Evolutionary conservation across 2,329 filamentous ascomycete species (phyloP), one percentile per base, ranked within the genome.

Genomic region (Stemphylium vesicarium): DNA sequence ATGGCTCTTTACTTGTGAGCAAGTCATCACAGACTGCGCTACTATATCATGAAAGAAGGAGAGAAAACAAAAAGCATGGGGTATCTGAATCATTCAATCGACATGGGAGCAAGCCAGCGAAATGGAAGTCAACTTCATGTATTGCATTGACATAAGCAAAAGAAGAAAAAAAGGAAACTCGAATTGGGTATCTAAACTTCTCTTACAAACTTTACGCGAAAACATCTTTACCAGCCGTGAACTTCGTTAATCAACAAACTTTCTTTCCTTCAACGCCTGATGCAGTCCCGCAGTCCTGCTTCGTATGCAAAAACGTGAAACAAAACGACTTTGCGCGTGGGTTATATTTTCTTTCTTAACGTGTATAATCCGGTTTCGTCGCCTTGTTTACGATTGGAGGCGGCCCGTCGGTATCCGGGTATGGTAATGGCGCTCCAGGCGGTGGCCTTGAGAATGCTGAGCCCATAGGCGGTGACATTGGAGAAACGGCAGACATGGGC

Each of bases 351-450:
- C 4, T 32, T 3, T 1, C 11, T 59, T 47, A 72, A 22, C 69
- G 63, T 39, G 62, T 62, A 32, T 67, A 91, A 43, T 90, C 88
- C 1, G 94, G 94, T 75, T 97, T 97, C 64, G 88, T 86, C 39
- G 89, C 87, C 83, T 92, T 90, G 68, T 96, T 96, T 7, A 96
- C 92, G 6, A 85, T 81, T 3, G 94, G 94, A 15, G 94, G 93
- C 24, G 89, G 88, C 22, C 89, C 90, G 67, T 96, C 89, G 40
- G 87, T 88, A 42, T 91, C 77, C 0, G 94, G 94, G 73, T 97
- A 97, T 0, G 92, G 92, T 31, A 91, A 82, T 8, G 79, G 73
- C 1, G 68, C 65, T 4, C 72, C 72, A 4, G 65, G 66, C 8
- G 73, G 73, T 10, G 71, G 73, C 51, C 72, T 53, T 12, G 74